These are phyloP conservation scores for Pleurotus cornucopiae DNA, from an alignment of 768 basidiomycete genomes.

Conservation along the genomic window DNA sequence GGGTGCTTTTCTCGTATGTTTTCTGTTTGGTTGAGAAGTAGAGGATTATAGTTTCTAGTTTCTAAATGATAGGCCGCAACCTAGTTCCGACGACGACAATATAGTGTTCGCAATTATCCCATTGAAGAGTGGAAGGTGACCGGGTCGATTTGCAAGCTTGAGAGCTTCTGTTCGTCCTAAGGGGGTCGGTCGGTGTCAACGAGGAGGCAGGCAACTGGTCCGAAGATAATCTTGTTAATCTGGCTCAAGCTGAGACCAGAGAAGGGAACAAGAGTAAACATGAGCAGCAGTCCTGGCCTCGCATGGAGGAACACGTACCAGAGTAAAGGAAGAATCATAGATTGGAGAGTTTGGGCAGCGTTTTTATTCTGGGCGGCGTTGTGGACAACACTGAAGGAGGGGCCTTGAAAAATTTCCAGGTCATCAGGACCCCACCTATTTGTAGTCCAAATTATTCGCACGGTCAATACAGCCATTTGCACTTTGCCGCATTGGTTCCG, in stretches of 20 bases:
- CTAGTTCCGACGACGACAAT: slow-evolving; percentile 30
- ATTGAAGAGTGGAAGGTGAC: slow-evolving; percentile 40
- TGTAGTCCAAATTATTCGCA: slow-evolving; percentile 5
- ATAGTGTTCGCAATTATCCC: slow-evolving; percentile 40
- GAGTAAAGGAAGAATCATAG: slow-evolving; percentile 49
- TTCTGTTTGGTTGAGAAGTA: slow-evolving; percentile 4
- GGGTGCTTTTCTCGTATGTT: slow-evolving; percentile 11
- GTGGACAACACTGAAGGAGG: slow-evolving; percentile 6
- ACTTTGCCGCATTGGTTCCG: slow-evolving; percentile 6
- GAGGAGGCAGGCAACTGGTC: slow-evolving; percentile 54
- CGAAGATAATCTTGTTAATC: slow-evolving; percentile 55
- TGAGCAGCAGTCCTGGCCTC: slow-evolving; percentile 6
- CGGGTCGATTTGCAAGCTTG: slow-evolving; percentile 13
- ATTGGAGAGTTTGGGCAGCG: slow-evolving; percentile 28
- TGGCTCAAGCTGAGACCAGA: slow-evolving; percentile 36
- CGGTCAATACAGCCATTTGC: slow-evolving; percentile 4
- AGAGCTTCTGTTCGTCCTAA: slow-evolving; percentile 40
- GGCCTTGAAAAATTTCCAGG: slow-evolving; percentile 7
- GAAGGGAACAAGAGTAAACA: slow-evolving; percentile 9
- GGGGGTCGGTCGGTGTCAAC: slow-evolving; percentile 77
- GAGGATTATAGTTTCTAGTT: slow-evolving; percentile 26
- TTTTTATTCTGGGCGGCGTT: slow-evolving; percentile 8
- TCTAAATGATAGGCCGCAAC: slow-evolving; percentile 33
- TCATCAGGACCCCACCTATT: neutral
- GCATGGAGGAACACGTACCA: slow-evolving; percentile 19